Evolutionary conservation across 2,329 filamentous ascomycete species (phyloP).

Genomic region (Exserohilum rostratum): DNA sequence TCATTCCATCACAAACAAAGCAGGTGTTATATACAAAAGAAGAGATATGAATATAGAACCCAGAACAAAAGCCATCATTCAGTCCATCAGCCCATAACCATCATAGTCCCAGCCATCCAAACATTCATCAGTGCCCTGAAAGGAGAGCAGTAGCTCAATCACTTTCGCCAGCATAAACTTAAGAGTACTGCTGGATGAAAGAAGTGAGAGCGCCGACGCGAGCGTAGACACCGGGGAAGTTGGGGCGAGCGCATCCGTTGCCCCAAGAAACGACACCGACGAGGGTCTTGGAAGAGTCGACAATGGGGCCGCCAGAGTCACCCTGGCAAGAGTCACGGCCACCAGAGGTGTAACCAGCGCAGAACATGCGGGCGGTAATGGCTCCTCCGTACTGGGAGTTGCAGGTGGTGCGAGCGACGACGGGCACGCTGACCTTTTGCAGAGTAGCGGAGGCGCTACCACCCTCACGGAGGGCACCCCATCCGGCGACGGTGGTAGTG

Average conservation of each 20-base stretch:
- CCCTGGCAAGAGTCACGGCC: constrained; percentile 45
- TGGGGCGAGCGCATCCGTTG: constrained; percentile 28
- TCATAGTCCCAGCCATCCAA: background rate
- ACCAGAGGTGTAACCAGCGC: constrained; percentile 30
- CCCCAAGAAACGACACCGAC: constrained; percentile 17
- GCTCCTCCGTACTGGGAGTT: constrained; percentile 22
- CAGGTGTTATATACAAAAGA: too few relatives aligned
- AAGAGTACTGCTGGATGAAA: constrained; percentile 31
- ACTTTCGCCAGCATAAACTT: constrained; percentile 1
- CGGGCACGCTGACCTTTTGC: constrained; percentile 37
- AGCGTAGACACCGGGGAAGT: constrained; percentile 36
- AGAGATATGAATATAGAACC: background rate
- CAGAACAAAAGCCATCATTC: background rate
- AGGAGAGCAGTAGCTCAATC: background rate
- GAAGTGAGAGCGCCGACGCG: constrained; percentile 20
- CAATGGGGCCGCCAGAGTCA: constrained; percentile 37
- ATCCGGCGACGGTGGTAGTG: constrained; percentile 32
- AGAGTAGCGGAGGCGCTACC: constrained; percentile 22
- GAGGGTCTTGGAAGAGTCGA: constrained; percentile 17
- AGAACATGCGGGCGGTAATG: constrained; percentile 37
- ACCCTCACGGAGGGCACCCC: constrained; percentile 25
- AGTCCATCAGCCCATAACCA: background rate
- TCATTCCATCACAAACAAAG: too few relatives aligned
- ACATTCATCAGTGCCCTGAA: background rate
- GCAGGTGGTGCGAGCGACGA: constrained; percentile 36